Base-by-base conservation (phyloP, 2,329 filamentous ascomycete genomes). In the Chaetomiaceae sp. region DNA sequence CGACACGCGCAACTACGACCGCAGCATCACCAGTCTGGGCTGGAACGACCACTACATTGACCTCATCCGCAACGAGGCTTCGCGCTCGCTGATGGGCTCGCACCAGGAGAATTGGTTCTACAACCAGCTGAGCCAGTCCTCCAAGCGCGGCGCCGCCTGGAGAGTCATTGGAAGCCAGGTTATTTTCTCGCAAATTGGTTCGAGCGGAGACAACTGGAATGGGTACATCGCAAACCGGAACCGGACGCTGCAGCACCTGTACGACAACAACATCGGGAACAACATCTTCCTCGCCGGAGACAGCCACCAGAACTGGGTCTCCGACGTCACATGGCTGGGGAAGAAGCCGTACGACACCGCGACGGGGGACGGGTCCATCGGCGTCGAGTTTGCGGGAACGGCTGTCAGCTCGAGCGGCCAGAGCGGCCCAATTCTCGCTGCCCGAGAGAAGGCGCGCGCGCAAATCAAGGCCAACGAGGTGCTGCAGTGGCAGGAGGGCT, bases 31-130 rank as follows among this genome's bases (percentile, higher is more conserved):
- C 2, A 65, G 66, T 20, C 58, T 75, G 0, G 62, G 27, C 1
- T 51, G 78, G 76, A 86, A 87, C 64, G 76, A 75, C 1, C 72
- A 81, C 44, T 87, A 87, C 63, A 71, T 89, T 54, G 62, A 80
- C 18, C 78, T 85, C 61, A 72, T 90, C 58, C 64, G 79, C 18
- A 79, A 89, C 60, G 85, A 90, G 51, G 80, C 84, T 2, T 78
- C 81, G 3, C 80, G 86, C 4, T 79, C 78, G 0, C 71, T 90
- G 60, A 89, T 90, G 85, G 87, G 87, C 2, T 73, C 77, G 1
- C 78, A 79, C 11, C 87, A 90, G 65, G 87, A 90, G 67, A 79
- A 81, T 61, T 90, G 87, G 87, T 85, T 89, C 69, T 87, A 86
- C 66, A 74, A 76, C 38, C 70, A 75, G 29, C 71, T 87, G 5